phyloP scores from a whole-genome alignment of 2,329 filamentous ascomycete species.

The Ophiostoma tasmaniense region DNA sequence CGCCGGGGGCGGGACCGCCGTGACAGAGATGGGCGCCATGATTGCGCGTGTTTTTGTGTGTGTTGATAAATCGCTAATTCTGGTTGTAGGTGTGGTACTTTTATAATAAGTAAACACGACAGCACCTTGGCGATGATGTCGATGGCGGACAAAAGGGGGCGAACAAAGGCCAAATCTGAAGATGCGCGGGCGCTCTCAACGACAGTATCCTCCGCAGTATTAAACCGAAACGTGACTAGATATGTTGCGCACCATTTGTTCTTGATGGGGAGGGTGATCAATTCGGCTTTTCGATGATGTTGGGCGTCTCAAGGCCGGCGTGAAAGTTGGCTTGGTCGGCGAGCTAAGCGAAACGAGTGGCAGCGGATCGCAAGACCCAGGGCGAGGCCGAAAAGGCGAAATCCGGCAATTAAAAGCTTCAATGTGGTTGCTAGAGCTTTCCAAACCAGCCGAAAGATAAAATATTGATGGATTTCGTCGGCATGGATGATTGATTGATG shows the following conservation, averaged over 20 bases:
- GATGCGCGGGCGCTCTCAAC: background rate
- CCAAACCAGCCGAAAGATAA: no score
- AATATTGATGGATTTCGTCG: background rate
- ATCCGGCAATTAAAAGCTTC: background rate
- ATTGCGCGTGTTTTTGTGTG: background rate
- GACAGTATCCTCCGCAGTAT: background rate
- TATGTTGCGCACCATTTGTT: conserved; percentile 1
- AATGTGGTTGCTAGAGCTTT: background rate
- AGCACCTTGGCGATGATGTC: background rate
- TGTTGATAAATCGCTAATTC: background rate
- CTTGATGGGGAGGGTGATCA: background rate
- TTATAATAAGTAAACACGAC: background rate
- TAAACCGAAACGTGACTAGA: background rate
- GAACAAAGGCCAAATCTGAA: background rate
- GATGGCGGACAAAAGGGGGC: background rate
- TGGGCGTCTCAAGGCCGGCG: background rate
- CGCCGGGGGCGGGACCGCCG: conserved; percentile 36
- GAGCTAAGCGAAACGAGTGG: background rate
- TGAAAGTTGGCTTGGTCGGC: background rate
- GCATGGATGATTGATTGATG: background rate
- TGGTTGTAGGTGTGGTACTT: background rate
- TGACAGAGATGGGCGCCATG: conserved; percentile 48
- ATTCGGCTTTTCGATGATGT: background rate
- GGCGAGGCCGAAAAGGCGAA: background rate
- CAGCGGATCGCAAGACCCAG: conserved; percentile 6